Evolutionary conservation across 768 basidiomycete species (phyloP).

Genomic region (Leccinum obscurum): DNA sequence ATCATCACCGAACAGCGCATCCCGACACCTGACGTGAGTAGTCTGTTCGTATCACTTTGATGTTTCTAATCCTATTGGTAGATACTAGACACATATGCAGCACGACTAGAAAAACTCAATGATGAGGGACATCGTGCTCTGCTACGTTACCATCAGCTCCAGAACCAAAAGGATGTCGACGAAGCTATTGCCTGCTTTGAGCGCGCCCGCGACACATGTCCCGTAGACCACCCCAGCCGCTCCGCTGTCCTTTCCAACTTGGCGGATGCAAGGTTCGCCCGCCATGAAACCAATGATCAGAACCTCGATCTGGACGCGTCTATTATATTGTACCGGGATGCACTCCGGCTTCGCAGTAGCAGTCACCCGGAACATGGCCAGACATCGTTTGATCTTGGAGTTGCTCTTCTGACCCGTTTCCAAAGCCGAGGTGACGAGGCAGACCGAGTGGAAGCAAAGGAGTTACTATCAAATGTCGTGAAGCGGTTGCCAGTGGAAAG

Average conservation of each 20-base stretch:
- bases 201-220: not conserved
- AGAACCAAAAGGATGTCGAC: not conserved
- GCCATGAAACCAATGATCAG: not conserved
- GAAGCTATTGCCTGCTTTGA: not conserved
- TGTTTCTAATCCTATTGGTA: not conserved
- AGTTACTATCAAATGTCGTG: not conserved
- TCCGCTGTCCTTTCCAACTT: not conserved
- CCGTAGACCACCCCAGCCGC: not conserved
- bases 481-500: not conserved
- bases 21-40: not conserved
- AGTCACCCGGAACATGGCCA: not conserved
- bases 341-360: not conserved
- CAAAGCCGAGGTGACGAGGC: not conserved
- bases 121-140: not conserved
- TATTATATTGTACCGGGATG: not conserved
- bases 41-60: not conserved
- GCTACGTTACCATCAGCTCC: not conserved
- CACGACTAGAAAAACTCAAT: not conserved
- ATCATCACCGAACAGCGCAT: not conserved
- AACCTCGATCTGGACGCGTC: not conserved
- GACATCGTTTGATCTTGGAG: not conserved
- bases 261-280: not conserved
- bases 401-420: not conserved
- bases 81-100: not conserved
- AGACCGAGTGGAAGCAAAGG: not conserved